Evolutionary conservation across 352 stramenopile genomes (phyloP), one percentile per base, ranked within the genome.

Genomic region (Pilasporangium apinafurcum): DNA sequence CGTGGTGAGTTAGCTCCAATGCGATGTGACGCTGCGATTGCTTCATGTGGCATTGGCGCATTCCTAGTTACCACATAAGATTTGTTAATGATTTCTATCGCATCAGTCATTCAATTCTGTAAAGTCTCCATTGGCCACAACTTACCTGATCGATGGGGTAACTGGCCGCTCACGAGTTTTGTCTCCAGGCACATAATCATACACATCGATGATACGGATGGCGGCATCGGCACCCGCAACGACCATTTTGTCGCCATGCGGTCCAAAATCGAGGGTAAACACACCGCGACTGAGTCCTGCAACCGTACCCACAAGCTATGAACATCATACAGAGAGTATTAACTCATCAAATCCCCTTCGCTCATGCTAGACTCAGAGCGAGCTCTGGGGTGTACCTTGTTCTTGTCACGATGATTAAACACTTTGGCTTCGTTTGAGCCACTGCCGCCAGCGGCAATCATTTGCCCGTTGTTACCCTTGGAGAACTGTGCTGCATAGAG

Each of bases 401-500:
- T 89, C 21, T 61, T 65, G 20, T 46, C 48, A 35, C 67, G 51
- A 30, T 83, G 79, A 54, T 95, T 91, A 43, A 96, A 96, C 12
- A 96, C 81, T 42, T 95, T 95, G 34, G 84, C 83, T 56, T 96
- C 87, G 57, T 96, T 96, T 20, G 79, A 86, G 9, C 83, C 83
- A 40, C 81, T 95, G 17, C 87, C 86, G 31, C 87, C 87, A 5
- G 81, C 87, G 2, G 79, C 83, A 38, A 96, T 82, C 14, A 95
- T 76, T 38, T 83, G 56, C 24, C 54, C 59, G 14, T 56, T 68
- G 21, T 59, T 57, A 14, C 65, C 77, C 32, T 91, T 92, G 22
- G 64, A 76, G 59, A 96, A 96, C 50, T 95, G 80, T 0, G 86
- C 86, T 1, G 82, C 60, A 54, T 96, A 96, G n/a, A 96, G 49